Percentiles rank a stretch among this genome's conserved stretches.
phyloP scores from a whole-genome alignment of 306 rosid species.

The Castanea mollissima region DNA sequence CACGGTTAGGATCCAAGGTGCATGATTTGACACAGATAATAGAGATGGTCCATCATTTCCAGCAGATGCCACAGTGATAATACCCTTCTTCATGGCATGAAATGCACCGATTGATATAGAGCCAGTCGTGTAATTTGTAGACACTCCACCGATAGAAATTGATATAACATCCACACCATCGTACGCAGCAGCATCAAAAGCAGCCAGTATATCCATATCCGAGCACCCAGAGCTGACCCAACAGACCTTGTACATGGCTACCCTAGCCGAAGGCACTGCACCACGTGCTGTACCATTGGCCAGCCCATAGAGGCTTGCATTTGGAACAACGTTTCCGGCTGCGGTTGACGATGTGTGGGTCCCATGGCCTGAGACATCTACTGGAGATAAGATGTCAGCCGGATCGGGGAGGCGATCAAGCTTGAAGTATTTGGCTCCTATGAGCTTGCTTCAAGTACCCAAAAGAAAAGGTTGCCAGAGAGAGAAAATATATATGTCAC shows the following conservation, averaged over 20 bases:
- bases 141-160: conserved; percentile 72
- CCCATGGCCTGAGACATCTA: conserved; percentile 85
- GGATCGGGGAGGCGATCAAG: conserved; percentile 50
- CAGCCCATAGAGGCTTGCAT: conserved; percentile 72
- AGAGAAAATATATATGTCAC: neutral
- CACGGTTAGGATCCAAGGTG: conserved; percentile 91
- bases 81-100: conserved; percentile 81
- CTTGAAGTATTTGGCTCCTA: conserved; percentile 88
- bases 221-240: conserved; percentile 67
- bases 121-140: conserved; percentile 31
- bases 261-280: conserved; percentile 70
- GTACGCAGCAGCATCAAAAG: conserved; percentile 79
- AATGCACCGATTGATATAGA: conserved; percentile 66
- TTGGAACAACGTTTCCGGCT: conserved; percentile 46
- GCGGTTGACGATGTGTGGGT: conserved; percentile 81
- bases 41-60: conserved; percentile 73
- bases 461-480: neutral
- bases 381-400: conserved; percentile 56
- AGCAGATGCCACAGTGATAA: conserved; percentile 71
- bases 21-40: conserved; percentile 51
- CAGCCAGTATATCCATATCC: conserved; percentile 85
- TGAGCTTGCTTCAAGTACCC: conserved; percentile 60
- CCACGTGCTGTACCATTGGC: conserved; percentile 78
- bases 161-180: conserved; percentile 94
- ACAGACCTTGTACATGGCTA: conserved; percentile 86